These are phyloP conservation scores for Boletus reticuloceps DNA, from an alignment of 768 basidiomycete genomes.

Conservation along the genomic window DNA sequence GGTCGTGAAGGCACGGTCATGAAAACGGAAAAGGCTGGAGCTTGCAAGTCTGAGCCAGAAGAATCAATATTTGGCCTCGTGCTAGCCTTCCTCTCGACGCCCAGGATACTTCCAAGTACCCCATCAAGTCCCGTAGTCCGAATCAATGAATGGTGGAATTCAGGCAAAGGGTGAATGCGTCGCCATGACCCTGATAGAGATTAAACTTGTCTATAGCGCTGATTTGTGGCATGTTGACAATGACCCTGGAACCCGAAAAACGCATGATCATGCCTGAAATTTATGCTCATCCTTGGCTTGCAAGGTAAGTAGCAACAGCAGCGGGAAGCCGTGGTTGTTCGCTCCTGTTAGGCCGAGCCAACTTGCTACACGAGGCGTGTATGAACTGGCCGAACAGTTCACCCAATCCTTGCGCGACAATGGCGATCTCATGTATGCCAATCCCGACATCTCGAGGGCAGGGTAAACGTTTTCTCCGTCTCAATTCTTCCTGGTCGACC, in stretches of 20 bases:
- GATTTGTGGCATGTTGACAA: slow-evolving; percentile 70
- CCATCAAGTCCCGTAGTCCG: too few relatives aligned
- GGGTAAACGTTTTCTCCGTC: slow-evolving; percentile 27
- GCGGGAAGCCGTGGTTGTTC: background rate
- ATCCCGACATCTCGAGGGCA: slow-evolving; percentile 44
- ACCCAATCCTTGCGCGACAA: slow-evolving; percentile 62
- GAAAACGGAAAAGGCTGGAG: too few relatives aligned
- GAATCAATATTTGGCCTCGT: too few relatives aligned
- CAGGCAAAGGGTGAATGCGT: too few relatives aligned
- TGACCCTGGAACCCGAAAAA: slow-evolving; percentile 63
- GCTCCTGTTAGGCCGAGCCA: slow-evolving; percentile 59
- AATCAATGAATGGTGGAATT: too few relatives aligned
- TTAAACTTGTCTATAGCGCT: slow-evolving; percentile 50
- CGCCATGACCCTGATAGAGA: too few relatives aligned
- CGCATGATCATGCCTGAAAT: slow-evolving; percentile 65
- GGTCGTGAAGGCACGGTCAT: too few relatives aligned
- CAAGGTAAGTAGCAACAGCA: slow-evolving; percentile 43
- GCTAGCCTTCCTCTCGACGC: too few relatives aligned
- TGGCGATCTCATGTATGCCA: slow-evolving; percentile 75
- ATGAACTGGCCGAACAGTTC: slow-evolving; percentile 64
- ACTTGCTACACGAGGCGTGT: slow-evolving; percentile 48
- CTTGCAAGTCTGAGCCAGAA: too few relatives aligned
- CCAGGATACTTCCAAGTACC: too few relatives aligned
- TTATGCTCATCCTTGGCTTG: slow-evolving; percentile 68
- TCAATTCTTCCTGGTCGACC: background rate